Percentiles rank a stretch among this genome's conserved stretches.
These are phyloP conservation scores for Colletotrichum sp. DNA, from an alignment of 2,329 filamentous ascomycete species.

Conservation along the genomic window DNA sequence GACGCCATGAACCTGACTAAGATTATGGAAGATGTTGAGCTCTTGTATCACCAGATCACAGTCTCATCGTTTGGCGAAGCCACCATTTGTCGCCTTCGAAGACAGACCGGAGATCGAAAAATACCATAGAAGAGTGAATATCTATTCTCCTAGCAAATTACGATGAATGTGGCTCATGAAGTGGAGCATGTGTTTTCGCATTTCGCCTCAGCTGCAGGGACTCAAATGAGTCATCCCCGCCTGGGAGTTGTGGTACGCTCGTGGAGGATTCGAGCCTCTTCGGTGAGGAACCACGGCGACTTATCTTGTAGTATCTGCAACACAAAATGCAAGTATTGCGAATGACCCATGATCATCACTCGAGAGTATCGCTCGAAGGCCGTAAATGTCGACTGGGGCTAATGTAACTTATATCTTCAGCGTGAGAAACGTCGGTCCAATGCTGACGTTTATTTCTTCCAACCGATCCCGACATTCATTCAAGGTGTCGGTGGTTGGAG, in stretches of 20 bases:
- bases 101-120: neutral
- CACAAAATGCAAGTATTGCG: neutral
- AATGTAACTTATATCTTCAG: neutral
- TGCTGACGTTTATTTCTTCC: rapidly evolving
- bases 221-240: rapidly evolving
- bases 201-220: neutral
- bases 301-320: neutral
- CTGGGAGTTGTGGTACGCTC: neutral
- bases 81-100: neutral
- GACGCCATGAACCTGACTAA: neutral
- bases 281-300: neutral
- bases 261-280: neutral
- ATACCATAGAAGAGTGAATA: neutral
- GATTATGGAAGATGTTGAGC: neutral
- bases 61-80: neutral
- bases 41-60: neutral
- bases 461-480: rapidly evolving
- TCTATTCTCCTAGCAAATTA: neutral
- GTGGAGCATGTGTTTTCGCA: neutral
- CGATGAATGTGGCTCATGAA: neutral
- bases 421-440: neutral
- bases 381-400: rapidly evolving
- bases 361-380: neutral
- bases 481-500: neutral
- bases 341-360: neutral